Percentiles rank a stretch among this genome's conserved stretches.
These are phyloP conservation scores for Solanum pinnatisectum DNA, from an alignment of 257 asterid species.

Conservation along the genomic window DNA sequence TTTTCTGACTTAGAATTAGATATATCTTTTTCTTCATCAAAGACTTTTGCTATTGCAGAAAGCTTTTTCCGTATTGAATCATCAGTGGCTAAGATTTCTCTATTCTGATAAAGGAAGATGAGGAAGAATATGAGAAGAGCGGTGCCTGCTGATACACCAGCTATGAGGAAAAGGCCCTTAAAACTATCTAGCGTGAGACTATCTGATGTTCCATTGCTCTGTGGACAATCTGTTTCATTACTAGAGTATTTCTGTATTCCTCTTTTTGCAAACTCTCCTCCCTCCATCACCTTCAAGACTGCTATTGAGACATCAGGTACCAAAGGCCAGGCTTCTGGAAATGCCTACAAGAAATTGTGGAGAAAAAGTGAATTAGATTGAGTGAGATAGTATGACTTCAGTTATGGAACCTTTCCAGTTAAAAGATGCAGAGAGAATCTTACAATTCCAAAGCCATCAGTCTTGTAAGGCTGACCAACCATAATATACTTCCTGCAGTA, in stretches of 20 bases:
- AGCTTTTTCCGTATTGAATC: conserved; percentile 25
- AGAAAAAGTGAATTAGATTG: neutral
- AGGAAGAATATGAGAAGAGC: conserved; percentile 30
- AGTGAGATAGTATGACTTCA: neutral
- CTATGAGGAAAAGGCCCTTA: conserved; percentile 28
- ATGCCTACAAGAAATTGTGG: conserved; percentile 16
- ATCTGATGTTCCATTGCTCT: neutral
- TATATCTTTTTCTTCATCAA: conserved; percentile 15
- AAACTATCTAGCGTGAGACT: conserved; percentile 26
- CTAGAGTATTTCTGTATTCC: conserved; percentile 14
- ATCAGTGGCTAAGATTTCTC: conserved; percentile 11
- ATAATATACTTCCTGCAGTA: conserved; percentile 33
- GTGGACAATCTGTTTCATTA: conserved; percentile 3
- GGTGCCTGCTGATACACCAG: conserved; percentile 20
- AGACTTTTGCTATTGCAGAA: conserved; percentile 17
- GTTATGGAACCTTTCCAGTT: neutral
- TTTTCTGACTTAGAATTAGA: neutral
- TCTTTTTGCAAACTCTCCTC: conserved; percentile 19
- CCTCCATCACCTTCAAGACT: conserved; percentile 23
- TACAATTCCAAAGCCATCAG: conserved; percentile 45
- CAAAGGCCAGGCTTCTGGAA: conserved; percentile 39
- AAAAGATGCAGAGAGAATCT: neutral
- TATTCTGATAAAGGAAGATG: conserved; percentile 25
- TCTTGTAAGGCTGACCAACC: conserved; percentile 21
- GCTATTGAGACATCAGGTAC: conserved; percentile 40